Percentiles rank a stretch among this genome's conserved stretches.
These are phyloP conservation scores for Lathyrus tuberosus DNA, from an alignment of 306 rosid genomes.

Conservation along the genomic window DNA sequence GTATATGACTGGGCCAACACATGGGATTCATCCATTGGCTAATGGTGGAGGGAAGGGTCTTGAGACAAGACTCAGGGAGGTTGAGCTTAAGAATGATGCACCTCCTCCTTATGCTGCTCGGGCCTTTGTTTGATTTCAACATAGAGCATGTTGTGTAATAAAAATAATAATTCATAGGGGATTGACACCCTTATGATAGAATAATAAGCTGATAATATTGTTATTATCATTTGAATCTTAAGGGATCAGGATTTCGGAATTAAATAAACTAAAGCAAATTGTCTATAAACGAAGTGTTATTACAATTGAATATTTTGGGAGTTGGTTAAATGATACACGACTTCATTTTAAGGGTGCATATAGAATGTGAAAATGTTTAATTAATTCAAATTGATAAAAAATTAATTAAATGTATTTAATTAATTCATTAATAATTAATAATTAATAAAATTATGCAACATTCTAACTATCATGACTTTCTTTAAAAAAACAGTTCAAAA, in stretches of 20 bases:
- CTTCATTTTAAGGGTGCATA: background rate
- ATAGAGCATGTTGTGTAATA: background rate
- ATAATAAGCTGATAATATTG: background rate
- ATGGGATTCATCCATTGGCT: slow-evolving; percentile 75
- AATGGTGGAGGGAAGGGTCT: slow-evolving; percentile 73
- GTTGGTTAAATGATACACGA: background rate
- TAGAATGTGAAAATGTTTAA: no score
- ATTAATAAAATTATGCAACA: no score
- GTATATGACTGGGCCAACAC: slow-evolving; percentile 58
- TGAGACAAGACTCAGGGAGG: slow-evolving; percentile 65
- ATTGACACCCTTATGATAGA: background rate
- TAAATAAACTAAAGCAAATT: slow-evolving; percentile 3
- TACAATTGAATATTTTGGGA: background rate
- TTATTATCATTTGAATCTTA: background rate
- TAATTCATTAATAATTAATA: no score
- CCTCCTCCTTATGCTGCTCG: slow-evolving; percentile 34
- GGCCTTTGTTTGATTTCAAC: slow-evolving; percentile 48
- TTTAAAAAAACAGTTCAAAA: no score
- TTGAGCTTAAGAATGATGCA: slow-evolving; percentile 13
- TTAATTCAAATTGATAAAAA: no score
- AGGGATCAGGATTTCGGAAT: background rate
- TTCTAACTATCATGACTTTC: no score
- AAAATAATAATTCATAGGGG: background rate
- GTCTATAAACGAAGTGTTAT: background rate
- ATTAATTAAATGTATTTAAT: no score